phyloP scores from a whole-genome alignment of 2,329 filamentous ascomycete species.

The Clathrospora elynae region DNA sequence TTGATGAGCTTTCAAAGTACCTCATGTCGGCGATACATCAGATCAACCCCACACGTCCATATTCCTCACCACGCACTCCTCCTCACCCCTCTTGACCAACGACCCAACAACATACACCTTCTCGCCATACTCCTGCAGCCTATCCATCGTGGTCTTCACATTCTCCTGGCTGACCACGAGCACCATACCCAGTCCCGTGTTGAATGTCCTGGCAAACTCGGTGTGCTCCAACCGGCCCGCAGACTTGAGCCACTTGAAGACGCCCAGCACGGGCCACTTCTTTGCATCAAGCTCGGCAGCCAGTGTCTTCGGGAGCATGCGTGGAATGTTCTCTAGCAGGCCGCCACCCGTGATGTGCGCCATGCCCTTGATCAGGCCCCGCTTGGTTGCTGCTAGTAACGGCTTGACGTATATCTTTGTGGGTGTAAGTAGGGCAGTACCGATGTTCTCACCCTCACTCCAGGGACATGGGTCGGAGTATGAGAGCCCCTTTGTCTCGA shows the following conservation, averaged over 20 bases:
- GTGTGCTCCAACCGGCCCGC: conserved; percentile 69
- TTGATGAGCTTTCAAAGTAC: not conserved
- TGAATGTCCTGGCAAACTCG: conserved; percentile 94
- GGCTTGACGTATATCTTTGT: conserved; percentile 93
- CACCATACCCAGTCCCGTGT: conserved; percentile 94
- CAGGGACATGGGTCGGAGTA: conserved; percentile 80
- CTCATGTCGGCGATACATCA: too few species aligned
- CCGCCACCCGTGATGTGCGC: conserved; percentile 97
- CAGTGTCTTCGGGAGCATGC: conserved; percentile 82
- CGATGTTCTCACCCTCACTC: conserved; percentile 67
- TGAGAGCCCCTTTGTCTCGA: conserved; percentile 71
- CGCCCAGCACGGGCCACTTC: conserved; percentile 74
- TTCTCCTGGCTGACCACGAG: conserved; percentile 73
- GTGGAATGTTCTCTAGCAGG: conserved; percentile 88
- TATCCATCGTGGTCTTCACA: conserved; percentile 63
- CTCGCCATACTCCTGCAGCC: conserved; percentile 72
- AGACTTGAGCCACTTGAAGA: conserved; percentile 86
- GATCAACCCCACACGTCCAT: conserved; percentile 56
- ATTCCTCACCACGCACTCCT: conserved; percentile 66
- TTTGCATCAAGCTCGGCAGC: conserved; percentile 79
- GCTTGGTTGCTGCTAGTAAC: conserved; percentile 67
- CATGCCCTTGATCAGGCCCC: conserved; percentile 80
- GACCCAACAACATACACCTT: conserved; percentile 76
- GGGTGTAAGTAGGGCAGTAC: conserved; percentile 80
- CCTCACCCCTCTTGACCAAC: conserved; percentile 62